Conservation (phyloP, 192 early-diverging fungal species). For the Coemansia sp. region DNA sequence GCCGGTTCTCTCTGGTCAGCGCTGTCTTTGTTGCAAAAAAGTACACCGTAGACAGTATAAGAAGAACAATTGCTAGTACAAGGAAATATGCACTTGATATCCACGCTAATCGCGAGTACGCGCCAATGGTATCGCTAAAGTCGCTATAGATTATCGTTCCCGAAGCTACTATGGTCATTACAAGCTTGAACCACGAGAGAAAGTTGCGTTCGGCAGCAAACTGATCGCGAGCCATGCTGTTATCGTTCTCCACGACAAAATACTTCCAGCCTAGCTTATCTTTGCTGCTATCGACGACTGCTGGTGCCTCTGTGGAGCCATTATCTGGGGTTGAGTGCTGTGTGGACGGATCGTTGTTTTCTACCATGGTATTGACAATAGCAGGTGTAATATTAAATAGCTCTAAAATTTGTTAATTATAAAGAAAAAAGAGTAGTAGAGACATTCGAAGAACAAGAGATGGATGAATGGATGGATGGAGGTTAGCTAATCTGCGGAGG, state of each 20-base stretch:
- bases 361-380: not conserved
- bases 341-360: not conserved
- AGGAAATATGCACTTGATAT: slow-evolving; percentile 29
- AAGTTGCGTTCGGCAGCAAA: slow-evolving; percentile 51
- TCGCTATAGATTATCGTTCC: slow-evolving; percentile 20
- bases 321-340: too few species aligned
- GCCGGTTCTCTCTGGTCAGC: slow-evolving; percentile 21
- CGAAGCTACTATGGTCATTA: slow-evolving; percentile 31
- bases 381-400: not conserved
- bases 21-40: slow-evolving; percentile 18
- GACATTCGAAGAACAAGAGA: not conserved
- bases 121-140: slow-evolving; percentile 4
- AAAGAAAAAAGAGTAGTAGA: not conserved
- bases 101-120: slow-evolving; percentile 12
- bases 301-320: too few species aligned
- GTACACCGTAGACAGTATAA: slow-evolving; percentile 24
- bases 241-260: slow-evolving; percentile 30
- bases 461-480: not conserved
- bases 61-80: slow-evolving; percentile 18
- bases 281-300: not conserved
- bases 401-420: not conserved
- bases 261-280: not conserved
- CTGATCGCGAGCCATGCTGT: slow-evolving; percentile 54
- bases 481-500: too few species aligned
- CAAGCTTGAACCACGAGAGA: slow-evolving; percentile 48